These are phyloP conservation scores for Leptographium galeiforme DNA, from an alignment of 2,329 filamentous ascomycete species.

Conservation along the genomic window DNA sequence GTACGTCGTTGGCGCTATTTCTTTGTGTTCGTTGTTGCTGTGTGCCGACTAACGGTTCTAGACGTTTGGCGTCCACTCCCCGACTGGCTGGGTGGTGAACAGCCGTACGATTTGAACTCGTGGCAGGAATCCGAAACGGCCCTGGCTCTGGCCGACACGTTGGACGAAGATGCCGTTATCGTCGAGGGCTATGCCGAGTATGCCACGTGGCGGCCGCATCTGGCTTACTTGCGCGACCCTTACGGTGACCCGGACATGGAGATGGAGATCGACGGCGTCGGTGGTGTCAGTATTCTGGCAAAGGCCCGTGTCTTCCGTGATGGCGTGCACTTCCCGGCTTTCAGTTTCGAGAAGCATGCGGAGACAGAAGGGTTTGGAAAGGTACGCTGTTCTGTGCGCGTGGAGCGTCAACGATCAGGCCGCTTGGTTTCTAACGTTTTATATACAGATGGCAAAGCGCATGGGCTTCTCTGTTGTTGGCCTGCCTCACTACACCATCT, in stretches of 20 bases:
- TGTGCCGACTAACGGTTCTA: constrained; percentile 21
- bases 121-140: constrained; percentile 99
- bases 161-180: constrained; percentile 97
- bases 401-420: neutral
- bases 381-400: constrained; percentile 34
- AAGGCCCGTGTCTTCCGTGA: constrained; percentile 92
- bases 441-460: constrained; percentile 74
- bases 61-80: constrained; percentile 98
- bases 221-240: constrained; percentile 90
- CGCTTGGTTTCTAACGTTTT: neutral
- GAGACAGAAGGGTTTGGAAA: constrained; percentile 98
- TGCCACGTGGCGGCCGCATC: constrained; percentile 91
- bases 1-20: constrained; percentile 40
- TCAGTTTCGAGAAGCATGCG: constrained; percentile 96
- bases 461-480: constrained; percentile 95
- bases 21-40: neutral
- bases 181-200: constrained; percentile 98
- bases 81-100: constrained; percentile 96
- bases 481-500: constrained; percentile 94
- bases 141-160: constrained; percentile 77
- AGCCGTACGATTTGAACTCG: constrained; percentile 95
- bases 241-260: constrained; percentile 98
- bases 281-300: constrained; percentile 91
- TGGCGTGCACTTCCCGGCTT: constrained; percentile 93
- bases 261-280: constrained; percentile 97